Base-by-base conservation (phyloP, 257 asterid genomes). In the Perilla frutescens region DNA sequence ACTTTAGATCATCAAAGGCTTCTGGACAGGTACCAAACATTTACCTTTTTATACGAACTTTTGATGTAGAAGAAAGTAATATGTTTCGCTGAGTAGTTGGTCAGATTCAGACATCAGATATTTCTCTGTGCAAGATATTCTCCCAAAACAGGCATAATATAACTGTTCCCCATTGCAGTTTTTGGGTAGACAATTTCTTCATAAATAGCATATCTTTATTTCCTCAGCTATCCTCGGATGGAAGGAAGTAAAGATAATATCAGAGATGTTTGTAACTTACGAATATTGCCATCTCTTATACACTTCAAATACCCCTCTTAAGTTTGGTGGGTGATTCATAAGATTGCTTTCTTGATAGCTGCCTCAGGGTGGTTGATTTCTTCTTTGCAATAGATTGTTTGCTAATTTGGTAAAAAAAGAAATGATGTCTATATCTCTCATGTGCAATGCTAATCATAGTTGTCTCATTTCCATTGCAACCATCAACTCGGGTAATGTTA, bases 1-100 rank as follows among this genome's bases (percentile, higher is more conserved):
- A 90, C 92, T 78, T 80, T 85, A 75, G 99, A 91, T 82, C 97
- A 90, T 87, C 97, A 90, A 82, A 88, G 97, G 85, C 97, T 94
- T 79, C 86, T 90, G 57, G 87, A 87, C 80, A 87, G 99, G 99
- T 94, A 87, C 74, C 68, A 56, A 47, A 20, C 54, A 47, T 68
- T 61, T 57, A 70, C 73, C 56, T 72, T 45, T 12, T 66, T 56
- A 12, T 32, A 10, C 59, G 60, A 75, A 37, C 70, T 49, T 64
- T 9, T 44, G 62, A 31, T 31, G 26, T 62, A 29, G 48, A 55
- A 55, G 43, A 20, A 20, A 20, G 26, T 20, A 20, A 20, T 1
- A 20, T 20, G 26, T 45, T 49, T 43, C 6, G 29, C 1, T 1
- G 8, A 31, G 36, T 55, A 62, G 31, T 68, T 40, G 44, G 57